Evolutionary conservation across 768 basidiomycete species (phyloP).

Genomic region (Leccinum boreale): DNA sequence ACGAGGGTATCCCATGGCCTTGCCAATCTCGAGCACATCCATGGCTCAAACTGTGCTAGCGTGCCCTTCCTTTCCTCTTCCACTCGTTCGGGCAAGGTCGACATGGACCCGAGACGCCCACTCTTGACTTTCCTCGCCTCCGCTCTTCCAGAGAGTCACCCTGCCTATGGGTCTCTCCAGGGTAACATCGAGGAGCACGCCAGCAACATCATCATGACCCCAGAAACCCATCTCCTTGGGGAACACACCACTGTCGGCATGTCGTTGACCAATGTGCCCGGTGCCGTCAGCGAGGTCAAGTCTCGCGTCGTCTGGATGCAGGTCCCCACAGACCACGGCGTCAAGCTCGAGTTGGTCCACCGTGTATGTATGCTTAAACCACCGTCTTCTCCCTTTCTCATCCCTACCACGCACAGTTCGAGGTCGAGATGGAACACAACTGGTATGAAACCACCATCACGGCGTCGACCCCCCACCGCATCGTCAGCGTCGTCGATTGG

Average conservation of each 20-base stretch:
- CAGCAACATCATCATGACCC: slow-evolving; percentile 45
- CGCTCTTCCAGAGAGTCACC: slow-evolving; percentile 51
- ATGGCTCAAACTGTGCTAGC: no score
- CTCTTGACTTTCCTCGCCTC: slow-evolving; percentile 78
- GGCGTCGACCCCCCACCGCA: slow-evolving; percentile 65
- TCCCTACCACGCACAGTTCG: slow-evolving; percentile 48
- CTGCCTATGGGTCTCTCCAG: slow-evolving; percentile 44
- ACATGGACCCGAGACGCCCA: slow-evolving; percentile 46
- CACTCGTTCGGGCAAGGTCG: slow-evolving; percentile 25
- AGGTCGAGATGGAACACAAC: slow-evolving; percentile 92
- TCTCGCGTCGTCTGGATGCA: slow-evolving; percentile 78
- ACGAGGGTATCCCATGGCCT: slow-evolving; percentile 15
- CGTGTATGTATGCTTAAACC: slow-evolving; percentile 14
- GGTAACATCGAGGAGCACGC: slow-evolving; percentile 49
- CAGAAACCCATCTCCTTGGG: slow-evolving; percentile 46
- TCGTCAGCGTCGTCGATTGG: slow-evolving; percentile 94
- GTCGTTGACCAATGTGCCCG: slow-evolving; percentile 50
- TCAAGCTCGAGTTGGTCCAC: slow-evolving; percentile 69
- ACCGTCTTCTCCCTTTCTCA: not conserved
- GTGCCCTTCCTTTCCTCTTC: no score
- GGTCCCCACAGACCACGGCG: slow-evolving; percentile 63
- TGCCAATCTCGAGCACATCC: slow-evolving; percentile 40
- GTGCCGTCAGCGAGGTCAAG: slow-evolving; percentile 78
- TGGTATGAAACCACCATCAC: slow-evolving; percentile 94
- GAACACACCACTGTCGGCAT: slow-evolving; percentile 37